phyloP scores from a whole-genome alignment of 768 basidiomycete species.

The Amanita muscaria region DNA sequence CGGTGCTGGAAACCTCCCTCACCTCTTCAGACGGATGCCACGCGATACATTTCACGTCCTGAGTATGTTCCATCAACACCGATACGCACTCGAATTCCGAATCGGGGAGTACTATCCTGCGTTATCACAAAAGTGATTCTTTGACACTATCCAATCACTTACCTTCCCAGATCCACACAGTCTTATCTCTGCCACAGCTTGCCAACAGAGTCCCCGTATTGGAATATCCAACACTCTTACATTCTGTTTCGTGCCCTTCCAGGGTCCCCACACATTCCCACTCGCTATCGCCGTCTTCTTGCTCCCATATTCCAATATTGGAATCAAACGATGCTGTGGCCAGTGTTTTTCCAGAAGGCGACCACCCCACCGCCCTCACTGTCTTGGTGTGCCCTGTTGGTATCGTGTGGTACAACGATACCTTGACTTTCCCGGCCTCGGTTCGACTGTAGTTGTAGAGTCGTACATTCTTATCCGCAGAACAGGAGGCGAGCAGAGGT shows the following conservation, averaged over 20 bases:
- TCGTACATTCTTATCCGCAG: slow-evolving; percentile 86
- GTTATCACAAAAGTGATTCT: slow-evolving; percentile 1
- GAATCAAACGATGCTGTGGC: slow-evolving; percentile 94
- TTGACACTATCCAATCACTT: neutral
- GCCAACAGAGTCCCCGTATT: slow-evolving; percentile 76
- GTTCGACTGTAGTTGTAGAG: slow-evolving; percentile 56
- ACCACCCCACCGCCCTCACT: slow-evolving; percentile 80
- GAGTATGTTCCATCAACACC: slow-evolving; percentile 93
- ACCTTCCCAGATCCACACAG: slow-evolving; percentile 99
- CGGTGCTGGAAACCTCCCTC: neutral
- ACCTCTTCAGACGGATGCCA: slow-evolving; percentile 98
- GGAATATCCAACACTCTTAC: slow-evolving; percentile 86
- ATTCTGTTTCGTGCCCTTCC: slow-evolving; percentile 96
- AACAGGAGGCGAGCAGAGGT: slow-evolving; percentile 84
- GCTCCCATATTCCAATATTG: slow-evolving; percentile 87
- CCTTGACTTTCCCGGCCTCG: slow-evolving; percentile 23
- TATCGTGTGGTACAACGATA: slow-evolving; percentile 56
- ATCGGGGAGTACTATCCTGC: slow-evolving; percentile 72
- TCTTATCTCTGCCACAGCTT: slow-evolving; percentile 92
- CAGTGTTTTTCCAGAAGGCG: slow-evolving; percentile 77
- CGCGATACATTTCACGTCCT: slow-evolving; percentile 91
- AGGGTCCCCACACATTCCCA: slow-evolving; percentile 87
- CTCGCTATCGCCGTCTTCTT: slow-evolving; percentile 48
- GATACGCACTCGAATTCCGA: slow-evolving; percentile 91
- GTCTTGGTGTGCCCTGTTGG: slow-evolving; percentile 83